phyloP scores from a whole-genome alignment of 139 green algal species.

The Chlamydomonas sp. region DNA sequence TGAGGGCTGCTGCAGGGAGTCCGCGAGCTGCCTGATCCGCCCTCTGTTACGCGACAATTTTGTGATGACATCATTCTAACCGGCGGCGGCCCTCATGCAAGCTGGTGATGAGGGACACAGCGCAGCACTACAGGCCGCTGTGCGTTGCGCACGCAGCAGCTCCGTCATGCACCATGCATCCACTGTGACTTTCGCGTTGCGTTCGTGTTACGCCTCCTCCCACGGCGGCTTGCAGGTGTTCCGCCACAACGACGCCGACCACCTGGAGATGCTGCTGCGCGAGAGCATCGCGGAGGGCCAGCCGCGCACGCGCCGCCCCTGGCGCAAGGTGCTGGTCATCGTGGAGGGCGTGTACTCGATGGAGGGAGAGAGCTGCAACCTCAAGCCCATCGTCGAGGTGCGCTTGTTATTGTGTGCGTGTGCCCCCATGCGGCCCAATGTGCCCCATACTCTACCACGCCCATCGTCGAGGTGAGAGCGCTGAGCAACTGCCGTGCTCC shows the following conservation, averaged over 20 bases:
- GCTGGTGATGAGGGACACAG: too few relatives aligned
- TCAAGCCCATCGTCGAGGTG: slow-evolving; percentile 90
- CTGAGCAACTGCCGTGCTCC: too few relatives aligned
- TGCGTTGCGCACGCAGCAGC: too few relatives aligned
- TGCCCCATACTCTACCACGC: not conserved
- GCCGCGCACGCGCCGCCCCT: slow-evolving; percentile 89
- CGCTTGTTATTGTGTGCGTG: too few relatives aligned
- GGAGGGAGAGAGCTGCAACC: slow-evolving; percentile 93
- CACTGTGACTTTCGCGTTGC: too few relatives aligned
- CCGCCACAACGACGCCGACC: slow-evolving; percentile 86
- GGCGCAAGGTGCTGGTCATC: slow-evolving; percentile 96
- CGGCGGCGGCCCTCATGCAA: too few relatives aligned
- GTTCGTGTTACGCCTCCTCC: too few relatives aligned
- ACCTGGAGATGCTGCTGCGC: slow-evolving; percentile 92
- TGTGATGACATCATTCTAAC: not conserved
- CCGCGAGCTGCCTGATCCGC: not conserved
- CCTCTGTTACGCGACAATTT: not conserved
- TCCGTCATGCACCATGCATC: too few relatives aligned
- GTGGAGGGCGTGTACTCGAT: slow-evolving; percentile 99
- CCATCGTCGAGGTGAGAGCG: too few relatives aligned
- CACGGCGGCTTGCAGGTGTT: slow-evolving; percentile 71
- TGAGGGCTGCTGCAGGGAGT: slow-evolving; percentile 36
- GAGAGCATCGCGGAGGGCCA: slow-evolving; percentile 91
- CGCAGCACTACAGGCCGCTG: too few relatives aligned
- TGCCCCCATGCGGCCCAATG: not conserved